Evolutionary conservation across 148 eudicot genomes (phyloP), one percentile per base, ranked within the genome.

Genomic region (Cornus controversa): DNA sequence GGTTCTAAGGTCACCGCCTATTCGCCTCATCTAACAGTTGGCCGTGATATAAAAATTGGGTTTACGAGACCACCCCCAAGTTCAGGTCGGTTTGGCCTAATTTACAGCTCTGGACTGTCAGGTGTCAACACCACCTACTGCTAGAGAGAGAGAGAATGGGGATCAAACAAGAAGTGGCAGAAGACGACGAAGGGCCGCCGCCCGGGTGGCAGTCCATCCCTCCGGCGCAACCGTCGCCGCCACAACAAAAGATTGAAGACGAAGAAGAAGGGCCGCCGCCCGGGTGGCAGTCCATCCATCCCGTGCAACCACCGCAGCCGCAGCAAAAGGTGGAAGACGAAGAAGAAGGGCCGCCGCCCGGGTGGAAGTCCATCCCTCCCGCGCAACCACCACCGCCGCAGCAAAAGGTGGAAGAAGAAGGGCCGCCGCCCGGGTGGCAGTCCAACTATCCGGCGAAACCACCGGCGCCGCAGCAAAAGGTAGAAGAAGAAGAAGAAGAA

Each of bases 261-360:
- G 45, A 40, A 4, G 45, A 40, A 6, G 45, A 40, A 40, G 45
- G 45, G 45, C 45, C 45, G 10, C 10, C 45, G 45, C 45, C 45
- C 8, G 45, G 45, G 10, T 40, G 45, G 45, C 45, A 40, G 8
- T 40, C 45, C 10, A 31, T 31, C 34, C 34, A 3, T 31, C 34
- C 75, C 13, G 70, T 66, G 34, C 67, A 25, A 28, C 70, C 69
- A 2, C 27, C 69, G 34, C n/a, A n/a, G 10, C 10, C 45, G n/a
- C 42, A 27, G 65, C 65, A 7, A 31, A 31, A 31, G 45, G 45
- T 40, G 45, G 80, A 84, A n/a, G 81, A 81, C 31, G 77, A 75
- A 50, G 81, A 80, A 10, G 76, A 82, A 67, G 82, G 80, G 20
- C 80, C 82, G 47, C 89, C 83, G 47, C 77, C 86, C 13, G 85